phyloP scores from a whole-genome alignment of 148 eudicot species.

The Persicaria tinctoria region DNA sequence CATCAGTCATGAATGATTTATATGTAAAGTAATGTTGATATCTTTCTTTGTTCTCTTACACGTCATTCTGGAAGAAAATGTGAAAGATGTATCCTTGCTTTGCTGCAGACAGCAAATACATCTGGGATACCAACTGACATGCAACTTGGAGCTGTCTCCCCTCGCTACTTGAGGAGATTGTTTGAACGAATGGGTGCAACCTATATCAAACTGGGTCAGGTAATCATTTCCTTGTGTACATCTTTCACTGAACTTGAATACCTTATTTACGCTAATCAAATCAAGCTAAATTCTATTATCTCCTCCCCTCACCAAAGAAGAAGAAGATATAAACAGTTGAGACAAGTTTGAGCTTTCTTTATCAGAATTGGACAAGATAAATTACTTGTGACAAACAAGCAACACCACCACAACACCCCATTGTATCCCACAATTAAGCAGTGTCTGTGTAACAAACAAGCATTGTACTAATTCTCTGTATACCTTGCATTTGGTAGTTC shows the following conservation, averaged over 20 bases:
- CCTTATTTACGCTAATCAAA: not conserved
- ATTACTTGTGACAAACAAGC: not conserved
- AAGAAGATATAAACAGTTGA: not conserved
- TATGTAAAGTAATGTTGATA: not conserved
- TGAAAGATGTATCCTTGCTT: slow-evolving; percentile 13
- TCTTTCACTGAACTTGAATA: not conserved
- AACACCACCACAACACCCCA: not conserved
- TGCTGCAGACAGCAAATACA: slow-evolving; percentile 51
- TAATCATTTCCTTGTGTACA: slow-evolving; percentile 18
- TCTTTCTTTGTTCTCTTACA: not conserved
- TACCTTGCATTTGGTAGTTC: slow-evolving; percentile 43
- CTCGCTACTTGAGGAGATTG: slow-evolving; percentile 74
- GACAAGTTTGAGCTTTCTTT: not conserved
- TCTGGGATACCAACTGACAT: slow-evolving; percentile 59
- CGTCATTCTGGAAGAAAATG: not conserved
- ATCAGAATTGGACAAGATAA: not conserved
- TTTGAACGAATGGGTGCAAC: slow-evolving; percentile 99
- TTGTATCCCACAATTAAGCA: too few species aligned
- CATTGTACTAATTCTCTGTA: slow-evolving; percentile 10
- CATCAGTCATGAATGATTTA: not conserved
- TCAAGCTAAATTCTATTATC: not conserved
- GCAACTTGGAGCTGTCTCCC: slow-evolving; percentile 80
- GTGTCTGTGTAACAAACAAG: too few species aligned
- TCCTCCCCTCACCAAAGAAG: not conserved
- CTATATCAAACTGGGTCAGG: slow-evolving; percentile 96